Percentiles rank a stretch among this genome's conserved stretches.
Evolutionary conservation across 2,329 filamentous ascomycete species (phyloP).

Genomic region (Trichophyton rubrum): DNA sequence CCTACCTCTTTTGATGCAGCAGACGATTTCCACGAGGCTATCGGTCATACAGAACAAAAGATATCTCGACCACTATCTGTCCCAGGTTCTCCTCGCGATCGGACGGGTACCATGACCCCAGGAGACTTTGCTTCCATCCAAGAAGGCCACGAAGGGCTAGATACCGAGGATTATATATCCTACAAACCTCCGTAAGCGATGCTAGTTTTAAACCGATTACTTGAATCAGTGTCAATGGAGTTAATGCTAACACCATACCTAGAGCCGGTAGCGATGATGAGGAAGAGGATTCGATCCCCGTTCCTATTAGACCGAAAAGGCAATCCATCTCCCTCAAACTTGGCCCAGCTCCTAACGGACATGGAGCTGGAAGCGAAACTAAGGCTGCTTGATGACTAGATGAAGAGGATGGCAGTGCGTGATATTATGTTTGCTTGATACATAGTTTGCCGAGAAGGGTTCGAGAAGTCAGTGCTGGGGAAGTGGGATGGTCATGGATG

Average conservation of each 20-base stretch:
- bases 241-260: constrained; percentile 21
- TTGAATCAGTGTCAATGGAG: not conserved
- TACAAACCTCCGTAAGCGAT: constrained; percentile 91
- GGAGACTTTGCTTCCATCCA: constrained; percentile 95
- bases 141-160: constrained; percentile 83
- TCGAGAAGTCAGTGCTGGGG: not conserved
- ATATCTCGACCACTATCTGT: constrained; percentile 89
- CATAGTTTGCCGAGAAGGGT: not conserved
- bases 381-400: not conserved
- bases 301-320: constrained; percentile 48
- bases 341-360: constrained; percentile 3
- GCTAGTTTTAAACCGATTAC: too few species aligned
- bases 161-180: constrained; percentile 92
- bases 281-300: constrained; percentile 64
- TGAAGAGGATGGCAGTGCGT: not conserved
- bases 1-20: constrained; percentile 66
- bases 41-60: constrained; percentile 86
- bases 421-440: not conserved
- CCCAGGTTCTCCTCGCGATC: constrained; percentile 80
- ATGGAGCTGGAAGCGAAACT: not conserved
- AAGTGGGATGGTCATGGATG: not conserved
- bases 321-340: constrained; percentile 22
- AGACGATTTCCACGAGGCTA: constrained; percentile 77
- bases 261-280: constrained; percentile 67
- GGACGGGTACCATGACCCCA: constrained; percentile 96